Base-by-base conservation (phyloP, 257 asterid species). In the Paulownia fortunei region DNA sequence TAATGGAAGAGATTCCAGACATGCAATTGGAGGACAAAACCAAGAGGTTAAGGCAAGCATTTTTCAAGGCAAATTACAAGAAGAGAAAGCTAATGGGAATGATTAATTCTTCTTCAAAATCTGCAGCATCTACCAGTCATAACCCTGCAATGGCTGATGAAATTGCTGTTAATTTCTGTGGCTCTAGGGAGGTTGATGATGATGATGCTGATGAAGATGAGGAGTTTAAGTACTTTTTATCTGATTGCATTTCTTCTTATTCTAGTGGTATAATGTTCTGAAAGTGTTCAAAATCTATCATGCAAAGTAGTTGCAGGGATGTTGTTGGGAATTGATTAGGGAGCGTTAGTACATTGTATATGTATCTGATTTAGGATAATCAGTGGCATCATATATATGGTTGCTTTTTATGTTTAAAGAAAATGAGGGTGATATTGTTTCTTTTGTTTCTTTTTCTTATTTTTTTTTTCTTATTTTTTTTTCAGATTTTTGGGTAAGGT, bases 21-120 rank as follows among this genome's bases (percentile, higher is more conserved):
- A 16, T 83, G 86, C 83, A 92, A 56, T 60, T 92, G 49, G 93
- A 85, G 56, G 89, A 83, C 21, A 85, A 88, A 46, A 92, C 97
- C 0, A 92, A 92, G 86, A 89, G 89, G 60, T 32, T 92, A 8
- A 84, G 97, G 10, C 97, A 92, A 72, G 88, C 96, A 0, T 92
- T 89, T 63, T 92, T 92, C 41, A 92, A 92, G 83, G 97, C 95
- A 0, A 92, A 86, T 62, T 92, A 88, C 80, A 92, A 90, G 90
- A 92, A 86, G 84, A 86, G 92, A 54, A 92, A 86, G 86, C 81
- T 76, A 1, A 82, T 80, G 84, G 86, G 89, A 13, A 36, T 76
- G 75, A 24, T 63, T 13, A 72, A 64, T 18, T 51, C 79, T 5
- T 66, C 72, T 55, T 63, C 79, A 4, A 44, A 55, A 24, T 54